These are phyloP conservation scores for Picochlorum costavermella DNA, from an alignment of 139 green algal species.

Conservation along the genomic window DNA sequence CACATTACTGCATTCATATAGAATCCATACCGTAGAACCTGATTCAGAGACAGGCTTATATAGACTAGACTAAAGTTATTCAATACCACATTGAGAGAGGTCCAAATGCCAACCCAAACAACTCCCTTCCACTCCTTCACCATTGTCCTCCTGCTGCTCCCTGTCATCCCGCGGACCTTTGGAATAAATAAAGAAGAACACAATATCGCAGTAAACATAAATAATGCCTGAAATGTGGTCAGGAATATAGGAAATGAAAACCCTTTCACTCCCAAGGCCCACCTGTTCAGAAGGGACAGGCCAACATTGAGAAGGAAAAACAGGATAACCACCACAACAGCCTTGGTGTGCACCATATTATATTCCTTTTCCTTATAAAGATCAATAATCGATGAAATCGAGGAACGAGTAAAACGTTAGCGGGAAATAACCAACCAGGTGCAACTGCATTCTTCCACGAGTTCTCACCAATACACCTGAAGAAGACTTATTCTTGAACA, in stretches of 20 bases:
- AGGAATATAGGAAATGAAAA: constrained; percentile 8
- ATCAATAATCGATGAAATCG: too few species aligned
- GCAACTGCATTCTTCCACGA: too few species aligned
- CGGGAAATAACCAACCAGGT: too few species aligned
- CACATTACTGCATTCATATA: neutral
- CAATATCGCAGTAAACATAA: neutral
- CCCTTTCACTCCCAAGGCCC: constrained; percentile 6
- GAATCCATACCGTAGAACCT: neutral
- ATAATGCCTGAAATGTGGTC: constrained; percentile 6
- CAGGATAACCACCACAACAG: neutral
- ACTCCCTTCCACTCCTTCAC: constrained; percentile 1
- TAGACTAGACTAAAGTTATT: constrained; percentile 9
- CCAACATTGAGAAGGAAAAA: constrained; percentile 10
- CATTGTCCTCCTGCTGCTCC: neutral
- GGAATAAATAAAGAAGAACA: neutral
- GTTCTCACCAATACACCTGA: too few species aligned
- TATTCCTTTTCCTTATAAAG: too few species aligned
- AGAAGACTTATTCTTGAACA: too few species aligned
- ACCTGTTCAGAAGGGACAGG: constrained; percentile 8
- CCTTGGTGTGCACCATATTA: neutral
- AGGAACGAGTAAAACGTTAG: too few species aligned
- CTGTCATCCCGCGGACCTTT: too few species aligned
- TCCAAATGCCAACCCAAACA: neutral
- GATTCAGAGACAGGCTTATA: constrained; percentile 11
- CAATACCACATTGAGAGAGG: neutral